A percentile compares a stretch with the other conserved stretches of the same genome.
phyloP scores from a whole-genome alignment of 1,284 basidiomycete genomes.

The Anthracocystis walkeri region DNA sequence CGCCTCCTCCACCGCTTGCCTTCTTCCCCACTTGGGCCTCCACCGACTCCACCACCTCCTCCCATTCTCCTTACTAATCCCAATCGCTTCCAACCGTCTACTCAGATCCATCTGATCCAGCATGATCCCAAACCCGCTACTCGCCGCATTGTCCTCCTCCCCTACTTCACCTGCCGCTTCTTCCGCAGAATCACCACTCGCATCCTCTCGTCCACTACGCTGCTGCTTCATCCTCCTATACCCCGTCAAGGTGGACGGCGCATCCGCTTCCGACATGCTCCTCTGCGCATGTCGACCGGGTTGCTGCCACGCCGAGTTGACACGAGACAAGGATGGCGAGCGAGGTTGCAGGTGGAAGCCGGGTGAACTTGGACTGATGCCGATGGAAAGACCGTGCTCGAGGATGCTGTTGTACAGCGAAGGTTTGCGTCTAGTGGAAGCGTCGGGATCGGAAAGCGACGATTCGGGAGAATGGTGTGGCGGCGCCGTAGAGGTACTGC shows the following conservation, averaged over 20 bases:
- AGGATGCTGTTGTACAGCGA: slow-evolving; percentile 57
- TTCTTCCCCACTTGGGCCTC: slow-evolving; percentile 11
- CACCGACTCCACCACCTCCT: slow-evolving; percentile 23
- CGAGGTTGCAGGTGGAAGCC: slow-evolving; percentile 64
- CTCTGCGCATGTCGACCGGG: slow-evolving; percentile 21
- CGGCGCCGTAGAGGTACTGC: background rate
- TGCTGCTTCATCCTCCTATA: background rate
- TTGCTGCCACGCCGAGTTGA: slow-evolving; percentile 19
- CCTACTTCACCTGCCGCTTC: background rate
- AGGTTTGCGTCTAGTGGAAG: slow-evolving; percentile 7
- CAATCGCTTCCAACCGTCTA: slow-evolving; percentile 26
- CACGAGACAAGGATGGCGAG: slow-evolving; percentile 26
- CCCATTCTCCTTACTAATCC: slow-evolving; percentile 5
- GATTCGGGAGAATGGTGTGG: slow-evolving; percentile 17
- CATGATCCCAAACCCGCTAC: slow-evolving; percentile 29
- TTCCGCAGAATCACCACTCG: slow-evolving; percentile 8
- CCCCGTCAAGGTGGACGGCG: slow-evolving; percentile 1
- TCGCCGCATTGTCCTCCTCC: slow-evolving; percentile 1
- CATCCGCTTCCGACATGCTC: slow-evolving; percentile 43
- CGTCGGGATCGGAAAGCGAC: slow-evolving; percentile 17
- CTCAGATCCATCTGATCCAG: slow-evolving; percentile 33
- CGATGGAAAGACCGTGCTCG: slow-evolving; percentile 64
- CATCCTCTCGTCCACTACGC: background rate
- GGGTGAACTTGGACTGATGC: slow-evolving; percentile 64
- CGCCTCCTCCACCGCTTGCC: slow-evolving; percentile 4